These are phyloP conservation scores for Teratosphaeria destructans DNA, from an alignment of 2,329 filamentous ascomycete species.

Conservation along the genomic window DNA sequence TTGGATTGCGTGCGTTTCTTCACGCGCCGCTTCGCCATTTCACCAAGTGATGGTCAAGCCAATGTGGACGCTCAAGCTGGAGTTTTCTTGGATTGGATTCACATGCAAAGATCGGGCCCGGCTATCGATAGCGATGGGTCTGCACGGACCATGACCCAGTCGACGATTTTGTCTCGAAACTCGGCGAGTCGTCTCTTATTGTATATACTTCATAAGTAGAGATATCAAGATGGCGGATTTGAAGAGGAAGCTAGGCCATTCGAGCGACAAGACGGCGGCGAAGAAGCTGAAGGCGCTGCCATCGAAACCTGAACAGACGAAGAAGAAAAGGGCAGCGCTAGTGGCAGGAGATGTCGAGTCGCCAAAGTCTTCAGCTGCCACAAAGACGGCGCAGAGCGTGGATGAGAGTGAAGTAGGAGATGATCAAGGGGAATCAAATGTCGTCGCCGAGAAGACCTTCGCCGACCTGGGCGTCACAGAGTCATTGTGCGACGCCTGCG, in stretches of 20 bases:
- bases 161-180: not conserved
- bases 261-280: not conserved
- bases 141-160: not conserved
- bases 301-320: not conserved
- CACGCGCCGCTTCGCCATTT: conserved; percentile 68
- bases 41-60: not conserved
- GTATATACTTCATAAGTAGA: not conserved
- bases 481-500: conserved; percentile 79
- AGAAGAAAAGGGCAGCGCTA: not conserved
- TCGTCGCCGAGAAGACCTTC: conserved; percentile 47
- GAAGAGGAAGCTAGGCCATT: not conserved
- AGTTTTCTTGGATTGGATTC: not conserved
- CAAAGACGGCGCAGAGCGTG: conserved; percentile 10
- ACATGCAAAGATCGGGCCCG: not conserved
- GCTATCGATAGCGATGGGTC: not conserved
- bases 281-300: not conserved
- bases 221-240: not conserved
- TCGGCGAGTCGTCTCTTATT: not conserved
- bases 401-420: conserved; percentile 17
- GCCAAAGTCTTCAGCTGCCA: not conserved
- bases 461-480: conserved; percentile 71
- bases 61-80: not conserved
- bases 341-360: not conserved
- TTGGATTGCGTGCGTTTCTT: conserved; percentile 85
- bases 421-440: conserved; percentile 24